Evolutionary conservation across 2,329 filamentous ascomycete genomes (phyloP).

Genomic region (Botryotinia convoluta): DNA sequence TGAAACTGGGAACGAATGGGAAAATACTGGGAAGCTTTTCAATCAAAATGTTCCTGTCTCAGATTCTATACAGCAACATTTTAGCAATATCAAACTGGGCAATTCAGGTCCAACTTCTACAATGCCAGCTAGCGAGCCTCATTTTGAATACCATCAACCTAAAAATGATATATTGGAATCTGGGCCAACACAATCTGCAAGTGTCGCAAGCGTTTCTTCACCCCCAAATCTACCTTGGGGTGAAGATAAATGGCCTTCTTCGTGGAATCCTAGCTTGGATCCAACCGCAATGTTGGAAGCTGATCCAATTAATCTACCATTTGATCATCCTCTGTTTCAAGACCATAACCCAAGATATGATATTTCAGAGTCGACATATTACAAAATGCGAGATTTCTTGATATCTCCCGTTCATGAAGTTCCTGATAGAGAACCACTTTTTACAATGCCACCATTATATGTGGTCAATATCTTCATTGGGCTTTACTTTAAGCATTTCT

Average conservation of each 20-base stretch:
- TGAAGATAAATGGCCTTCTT: slow-evolving; percentile 32
- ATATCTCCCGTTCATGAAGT: neutral
- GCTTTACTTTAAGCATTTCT: slow-evolving; percentile 32
- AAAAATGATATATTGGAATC: neutral
- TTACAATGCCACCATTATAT: slow-evolving; percentile 28
- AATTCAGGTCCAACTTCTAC: neutral
- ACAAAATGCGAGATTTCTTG: slow-evolving; percentile 12
- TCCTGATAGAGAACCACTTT: slow-evolving; percentile 5
- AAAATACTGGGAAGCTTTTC: slow-evolving; percentile 12
- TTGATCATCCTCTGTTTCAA: slow-evolving; percentile 25
- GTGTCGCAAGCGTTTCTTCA: slow-evolving; percentile 23
- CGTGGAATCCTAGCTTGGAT: slow-evolving; percentile 27
- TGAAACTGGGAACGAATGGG: slow-evolving; percentile 31
- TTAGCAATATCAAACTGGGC: neutral
- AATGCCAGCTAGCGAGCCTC: neutral
- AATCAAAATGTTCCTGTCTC: slow-evolving; percentile 18
- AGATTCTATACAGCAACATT: neutral
- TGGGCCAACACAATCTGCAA: neutral
- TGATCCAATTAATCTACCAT: slow-evolving; percentile 25
- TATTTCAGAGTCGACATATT: slow-evolving; percentile 28
- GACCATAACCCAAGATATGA: slow-evolving; percentile 29
- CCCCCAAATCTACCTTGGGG: slow-evolving; percentile 27
- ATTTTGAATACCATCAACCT: neutral
- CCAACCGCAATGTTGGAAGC: slow-evolving; percentile 23
- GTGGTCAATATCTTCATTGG: slow-evolving; percentile 32